Percentiles rank a stretch among this genome's conserved stretches.
Conservation (phyloP, 495 filamentous ascomycete genomes). For the Penicillium maclennaniae region DNA sequence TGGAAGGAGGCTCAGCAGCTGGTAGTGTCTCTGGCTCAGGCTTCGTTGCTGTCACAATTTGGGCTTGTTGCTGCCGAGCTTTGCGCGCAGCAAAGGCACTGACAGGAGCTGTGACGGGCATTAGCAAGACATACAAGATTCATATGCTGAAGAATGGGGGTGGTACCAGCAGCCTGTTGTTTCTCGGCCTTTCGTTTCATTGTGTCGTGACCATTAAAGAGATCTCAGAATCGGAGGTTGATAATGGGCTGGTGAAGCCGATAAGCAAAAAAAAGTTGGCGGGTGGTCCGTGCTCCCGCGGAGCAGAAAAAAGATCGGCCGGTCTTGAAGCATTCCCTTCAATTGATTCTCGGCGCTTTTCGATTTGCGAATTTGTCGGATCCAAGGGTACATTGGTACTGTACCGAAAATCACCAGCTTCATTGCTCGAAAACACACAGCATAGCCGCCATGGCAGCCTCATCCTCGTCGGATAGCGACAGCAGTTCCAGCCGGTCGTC, state of each 20-base stretch:
- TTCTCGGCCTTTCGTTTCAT: conserved; percentile 49
- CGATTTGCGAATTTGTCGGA: background rate
- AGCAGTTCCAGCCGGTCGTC: conserved; percentile 29
- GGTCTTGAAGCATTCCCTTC: conserved; percentile 13
- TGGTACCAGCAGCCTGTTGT: conserved; percentile 34
- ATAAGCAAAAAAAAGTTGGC: conserved; percentile 36
- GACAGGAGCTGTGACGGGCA: conserved; percentile 29
- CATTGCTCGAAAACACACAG: background rate
- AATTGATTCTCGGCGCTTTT: conserved; percentile 7
- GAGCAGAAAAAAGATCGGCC: conserved; percentile 41
- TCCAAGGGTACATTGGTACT: background rate
- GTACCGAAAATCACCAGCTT: background rate
- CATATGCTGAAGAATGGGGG: background rate
- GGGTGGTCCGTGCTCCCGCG: conserved; percentile 45
- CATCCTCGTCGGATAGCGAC: conserved; percentile 25
- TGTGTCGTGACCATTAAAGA: conserved; percentile 2
- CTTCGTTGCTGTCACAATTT: conserved; percentile 16
- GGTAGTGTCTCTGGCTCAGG: conserved; percentile 14
- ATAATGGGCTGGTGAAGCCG: conserved; percentile 21
- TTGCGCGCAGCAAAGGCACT: conserved; percentile 39
- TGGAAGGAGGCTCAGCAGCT: conserved; percentile 32
- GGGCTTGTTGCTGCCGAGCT: conserved; percentile 43
- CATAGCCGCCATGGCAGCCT: conserved; percentile 31
- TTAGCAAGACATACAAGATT: background rate
- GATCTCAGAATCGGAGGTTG: conserved; percentile 4